These are phyloP conservation scores for Avena atlantica DNA, from an alignment of 176 grass and related monocot genomes.

Conservation along the genomic window DNA sequence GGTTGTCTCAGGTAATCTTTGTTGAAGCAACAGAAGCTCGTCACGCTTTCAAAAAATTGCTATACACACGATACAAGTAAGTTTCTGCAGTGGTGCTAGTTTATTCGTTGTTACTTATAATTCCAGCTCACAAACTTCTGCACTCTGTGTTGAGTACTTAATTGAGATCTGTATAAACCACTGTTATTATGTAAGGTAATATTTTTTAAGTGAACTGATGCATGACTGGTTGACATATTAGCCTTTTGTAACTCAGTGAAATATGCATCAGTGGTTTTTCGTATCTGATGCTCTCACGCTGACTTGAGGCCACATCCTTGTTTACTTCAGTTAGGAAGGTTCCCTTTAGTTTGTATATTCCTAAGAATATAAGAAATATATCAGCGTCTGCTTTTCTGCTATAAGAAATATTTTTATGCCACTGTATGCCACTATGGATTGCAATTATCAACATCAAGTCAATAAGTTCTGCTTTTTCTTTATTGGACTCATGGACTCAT, in stretches of 20 bases:
- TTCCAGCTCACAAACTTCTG: neutral
- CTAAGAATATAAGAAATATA: neutral
- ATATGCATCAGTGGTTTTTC: neutral
- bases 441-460: neutral
- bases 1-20: constrained; percentile 71
- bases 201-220: constrained; percentile 3
- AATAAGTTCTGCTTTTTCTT: neutral
- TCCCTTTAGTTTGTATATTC: constrained; percentile 19
- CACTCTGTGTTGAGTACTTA: neutral
- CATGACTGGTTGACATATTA: neutral
- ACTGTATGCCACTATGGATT: neutral
- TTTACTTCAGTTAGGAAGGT: constrained; percentile 3
- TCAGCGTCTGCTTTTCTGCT: neutral
- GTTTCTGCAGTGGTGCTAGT: constrained; percentile 41
- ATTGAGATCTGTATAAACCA: constrained; percentile 8
- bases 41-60: constrained; percentile 77
- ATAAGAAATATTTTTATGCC: neutral
- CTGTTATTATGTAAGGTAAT: neutral
- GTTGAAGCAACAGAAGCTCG: constrained; percentile 87
- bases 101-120: constrained; percentile 19
- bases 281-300: neutral
- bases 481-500: neutral
- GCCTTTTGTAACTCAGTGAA: constrained; percentile 12
- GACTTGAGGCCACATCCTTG: neutral
- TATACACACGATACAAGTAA: constrained; percentile 94